These are phyloP conservation scores for Cicer judaicum DNA, from an alignment of 306 rosid genomes.

Conservation along the genomic window DNA sequence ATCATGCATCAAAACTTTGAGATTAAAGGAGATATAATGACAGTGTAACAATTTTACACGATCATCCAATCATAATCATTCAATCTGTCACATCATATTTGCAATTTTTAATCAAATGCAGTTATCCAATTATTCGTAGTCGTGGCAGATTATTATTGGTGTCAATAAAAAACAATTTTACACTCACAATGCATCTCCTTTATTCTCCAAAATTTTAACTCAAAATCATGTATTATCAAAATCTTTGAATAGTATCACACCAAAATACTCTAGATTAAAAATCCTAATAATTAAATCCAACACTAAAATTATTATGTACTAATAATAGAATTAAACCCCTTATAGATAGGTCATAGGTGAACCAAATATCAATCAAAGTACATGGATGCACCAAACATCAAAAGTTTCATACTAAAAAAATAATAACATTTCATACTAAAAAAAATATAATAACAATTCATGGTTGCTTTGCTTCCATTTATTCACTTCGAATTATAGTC, in stretches of 20 bases:
- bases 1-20: not conserved
- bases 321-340: conserved; percentile 27
- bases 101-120: too few relatives aligned
- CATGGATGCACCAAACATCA: conserved; percentile 9
- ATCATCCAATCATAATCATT: too few relatives aligned
- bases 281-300: not conserved
- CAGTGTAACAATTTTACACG: too few relatives aligned
- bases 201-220: not conserved
- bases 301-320: not conserved
- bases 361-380: conserved; percentile 23
- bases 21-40: too few relatives aligned
- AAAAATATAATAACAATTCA: not conserved
- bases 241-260: conserved; percentile 10
- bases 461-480: conserved; percentile 3
- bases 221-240: not conserved
- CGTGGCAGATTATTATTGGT: too few relatives aligned
- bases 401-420: not conserved
- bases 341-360: not conserved
- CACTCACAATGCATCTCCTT: too few relatives aligned
- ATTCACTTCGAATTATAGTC: not conserved
- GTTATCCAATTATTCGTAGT: too few relatives aligned
- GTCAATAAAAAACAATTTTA: too few relatives aligned
- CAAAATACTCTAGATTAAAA: not conserved
- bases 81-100: too few relatives aligned
- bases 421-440: not conserved